phyloP scores from a whole-genome alignment of 441 rosid genomes.

The Iberis amara region DNA sequence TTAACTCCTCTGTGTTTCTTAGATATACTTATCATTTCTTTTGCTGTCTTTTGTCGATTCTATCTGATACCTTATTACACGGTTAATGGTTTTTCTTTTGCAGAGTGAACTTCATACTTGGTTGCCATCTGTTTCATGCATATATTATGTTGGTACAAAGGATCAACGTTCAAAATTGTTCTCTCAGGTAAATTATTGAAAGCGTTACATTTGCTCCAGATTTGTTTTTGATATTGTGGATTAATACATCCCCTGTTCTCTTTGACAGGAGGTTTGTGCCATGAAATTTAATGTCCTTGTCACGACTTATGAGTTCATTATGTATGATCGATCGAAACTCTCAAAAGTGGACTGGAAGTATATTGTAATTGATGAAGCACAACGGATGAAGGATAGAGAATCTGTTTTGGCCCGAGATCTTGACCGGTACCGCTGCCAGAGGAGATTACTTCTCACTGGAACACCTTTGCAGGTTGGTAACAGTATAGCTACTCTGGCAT shows the following conservation, averaged over 20 bases:
- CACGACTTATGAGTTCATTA: conserved; percentile 97
- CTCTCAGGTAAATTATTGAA: conserved; percentile 62
- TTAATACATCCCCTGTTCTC: conserved; percentile 21
- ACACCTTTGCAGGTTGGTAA: conserved; percentile 95
- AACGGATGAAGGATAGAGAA: conserved; percentile 98
- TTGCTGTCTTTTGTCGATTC: conserved; percentile 7
- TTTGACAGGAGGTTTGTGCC: conserved; percentile 81
- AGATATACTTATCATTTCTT: conserved; percentile 6
- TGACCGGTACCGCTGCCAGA: conserved; percentile 96
- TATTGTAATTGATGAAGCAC: conserved; percentile 98
- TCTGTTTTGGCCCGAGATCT: conserved; percentile 99
- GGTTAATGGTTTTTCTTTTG: conserved; percentile 20
- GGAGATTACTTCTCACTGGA: conserved; percentile 99
- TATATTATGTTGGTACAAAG: conserved; percentile 90
- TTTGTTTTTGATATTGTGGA: conserved; percentile 33
- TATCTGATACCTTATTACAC: conserved; percentile 11
- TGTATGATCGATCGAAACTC: conserved; percentile 97
- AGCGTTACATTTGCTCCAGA: conserved; percentile 15
- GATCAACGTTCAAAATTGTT: conserved; percentile 93
- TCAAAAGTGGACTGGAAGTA: conserved; percentile 99
- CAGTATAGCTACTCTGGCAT: conserved; percentile 18
- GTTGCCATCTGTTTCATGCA: conserved; percentile 97
- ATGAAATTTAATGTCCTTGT: conserved; percentile 98
- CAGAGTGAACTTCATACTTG: conserved; percentile 97
- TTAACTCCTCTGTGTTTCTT: too few relatives aligned